phyloP scores from a whole-genome alignment of 139 green algal species.

The Axilococcus clingmanii region DNA sequence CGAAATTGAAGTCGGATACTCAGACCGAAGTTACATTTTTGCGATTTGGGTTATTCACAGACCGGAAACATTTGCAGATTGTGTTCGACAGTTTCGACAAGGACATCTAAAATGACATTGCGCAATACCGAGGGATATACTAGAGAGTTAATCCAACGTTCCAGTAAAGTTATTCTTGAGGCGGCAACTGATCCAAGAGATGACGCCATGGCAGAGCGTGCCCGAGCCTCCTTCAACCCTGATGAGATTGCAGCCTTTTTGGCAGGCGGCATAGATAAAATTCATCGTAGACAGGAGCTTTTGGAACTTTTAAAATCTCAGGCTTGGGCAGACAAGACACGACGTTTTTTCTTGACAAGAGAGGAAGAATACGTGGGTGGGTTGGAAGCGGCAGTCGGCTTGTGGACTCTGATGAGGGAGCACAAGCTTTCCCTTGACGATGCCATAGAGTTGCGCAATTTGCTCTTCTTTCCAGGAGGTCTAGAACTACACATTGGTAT shows the following conservation, averaged over 20 bases:
- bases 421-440: constrained; percentile 65
- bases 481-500: constrained; percentile 90
- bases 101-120: no score
- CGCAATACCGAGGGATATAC: no score
- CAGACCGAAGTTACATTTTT: no score
- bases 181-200: constrained; percentile 11
- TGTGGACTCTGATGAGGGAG: constrained; percentile 70
- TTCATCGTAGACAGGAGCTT: constrained; percentile 55
- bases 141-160: no score
- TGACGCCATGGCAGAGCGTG: constrained; percentile 45
- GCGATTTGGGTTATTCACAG: no score
- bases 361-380: constrained; percentile 73
- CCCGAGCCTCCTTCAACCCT: constrained; percentile 49
- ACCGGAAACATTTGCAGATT: no score
- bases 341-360: constrained; percentile 64
- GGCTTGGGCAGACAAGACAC: constrained; percentile 67
- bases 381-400: constrained; percentile 59
- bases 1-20: no score
- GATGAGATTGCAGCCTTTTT: constrained; percentile 51
- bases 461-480: constrained; percentile 72
- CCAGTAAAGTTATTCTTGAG: not conserved
- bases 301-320: constrained; percentile 39
- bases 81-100: no score
- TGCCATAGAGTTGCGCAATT: constrained; percentile 51
- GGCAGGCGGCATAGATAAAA: constrained; percentile 53